Conservation (phyloP, 768 basidiomycete genomes). For the Calocybe indica region DNA sequence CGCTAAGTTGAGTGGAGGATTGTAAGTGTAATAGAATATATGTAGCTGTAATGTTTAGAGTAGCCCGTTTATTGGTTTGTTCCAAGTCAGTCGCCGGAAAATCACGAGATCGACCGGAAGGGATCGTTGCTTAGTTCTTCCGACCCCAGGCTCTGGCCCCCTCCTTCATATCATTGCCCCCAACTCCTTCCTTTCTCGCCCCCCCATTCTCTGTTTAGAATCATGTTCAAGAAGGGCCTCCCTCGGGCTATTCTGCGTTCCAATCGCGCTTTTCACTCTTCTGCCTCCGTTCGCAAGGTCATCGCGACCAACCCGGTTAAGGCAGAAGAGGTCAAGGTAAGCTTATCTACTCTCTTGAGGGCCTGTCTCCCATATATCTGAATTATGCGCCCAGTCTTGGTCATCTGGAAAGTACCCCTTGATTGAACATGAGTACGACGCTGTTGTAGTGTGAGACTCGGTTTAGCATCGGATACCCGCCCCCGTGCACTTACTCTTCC, state of each 20-base stretch:
- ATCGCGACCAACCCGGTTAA: slow-evolving; percentile 70
- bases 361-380: slow-evolving; percentile 11
- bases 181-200: slow-evolving; percentile 17
- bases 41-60: slow-evolving; percentile 12
- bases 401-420: slow-evolving; percentile 89
- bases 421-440: slow-evolving; percentile 99
- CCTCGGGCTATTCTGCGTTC: slow-evolving; percentile 44
- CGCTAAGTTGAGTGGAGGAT: slow-evolving; percentile 18
- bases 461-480: neutral
- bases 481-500: neutral
- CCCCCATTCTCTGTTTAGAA: slow-evolving; percentile 1
- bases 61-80: slow-evolving; percentile 30
- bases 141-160: slow-evolving; percentile 1
- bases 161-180: neutral
- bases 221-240: slow-evolving; percentile 64
- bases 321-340: slow-evolving; percentile 78
- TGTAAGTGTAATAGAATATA: slow-evolving; percentile 4
- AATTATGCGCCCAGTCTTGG: slow-evolving; percentile 45
- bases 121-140: slow-evolving; percentile 9
- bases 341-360: slow-evolving; percentile 9
- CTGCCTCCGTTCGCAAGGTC: slow-evolving; percentile 52
- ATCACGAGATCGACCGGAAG: slow-evolving; percentile 18
- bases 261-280: slow-evolving; percentile 60
- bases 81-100: slow-evolving; percentile 34
- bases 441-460: slow-evolving; percentile 91